Evolutionary conservation across 208 protist genomes (phyloP).

Genomic region (Trypanosoma theileri): DNA sequence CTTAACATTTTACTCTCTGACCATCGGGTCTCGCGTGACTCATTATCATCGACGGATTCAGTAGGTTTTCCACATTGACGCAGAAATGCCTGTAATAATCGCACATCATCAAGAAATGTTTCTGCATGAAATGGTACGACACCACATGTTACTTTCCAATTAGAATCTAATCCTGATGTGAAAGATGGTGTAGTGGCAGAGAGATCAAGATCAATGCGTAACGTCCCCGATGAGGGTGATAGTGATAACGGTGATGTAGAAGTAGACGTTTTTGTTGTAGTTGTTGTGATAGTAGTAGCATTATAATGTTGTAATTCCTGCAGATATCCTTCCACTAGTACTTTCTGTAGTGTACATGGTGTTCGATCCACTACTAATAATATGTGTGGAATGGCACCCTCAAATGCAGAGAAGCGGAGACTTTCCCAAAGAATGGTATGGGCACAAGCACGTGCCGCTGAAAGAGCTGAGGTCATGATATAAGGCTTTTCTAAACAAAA

Average conservation of each 20-base stretch:
- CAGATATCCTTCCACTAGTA: conserved; percentile 76
- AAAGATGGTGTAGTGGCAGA: conserved; percentile 42
- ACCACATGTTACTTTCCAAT: conserved; percentile 59
- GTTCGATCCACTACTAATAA: conserved; percentile 69
- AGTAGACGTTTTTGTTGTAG: no score
- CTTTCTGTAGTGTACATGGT: conserved; percentile 67
- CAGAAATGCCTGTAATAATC: conserved; percentile 62
- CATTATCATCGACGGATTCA: conserved; percentile 8
- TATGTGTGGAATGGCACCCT: conserved; percentile 74
- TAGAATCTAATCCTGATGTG: conserved; percentile 32
- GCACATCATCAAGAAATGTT: conserved; percentile 60
- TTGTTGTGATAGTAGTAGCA: no score
- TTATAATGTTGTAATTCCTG: conserved; percentile 57
- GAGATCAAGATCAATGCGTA: conserved; percentile 50
- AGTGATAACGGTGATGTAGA: background rate
- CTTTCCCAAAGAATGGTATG: conserved; percentile 75
- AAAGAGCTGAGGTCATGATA: conserved; percentile 46
- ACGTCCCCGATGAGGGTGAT: background rate
- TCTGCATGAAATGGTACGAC: conserved; percentile 57
- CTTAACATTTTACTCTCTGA: conserved; percentile 8
- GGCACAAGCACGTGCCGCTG: conserved; percentile 58
- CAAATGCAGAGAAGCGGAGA: conserved; percentile 62
- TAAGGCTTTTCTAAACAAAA: conserved; percentile 4
- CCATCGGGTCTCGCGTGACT: background rate
- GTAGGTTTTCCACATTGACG: conserved; percentile 54